Conservation (phyloP, 2,329 filamentous ascomycete species). For the Aspergillus phoenicis region DNA sequence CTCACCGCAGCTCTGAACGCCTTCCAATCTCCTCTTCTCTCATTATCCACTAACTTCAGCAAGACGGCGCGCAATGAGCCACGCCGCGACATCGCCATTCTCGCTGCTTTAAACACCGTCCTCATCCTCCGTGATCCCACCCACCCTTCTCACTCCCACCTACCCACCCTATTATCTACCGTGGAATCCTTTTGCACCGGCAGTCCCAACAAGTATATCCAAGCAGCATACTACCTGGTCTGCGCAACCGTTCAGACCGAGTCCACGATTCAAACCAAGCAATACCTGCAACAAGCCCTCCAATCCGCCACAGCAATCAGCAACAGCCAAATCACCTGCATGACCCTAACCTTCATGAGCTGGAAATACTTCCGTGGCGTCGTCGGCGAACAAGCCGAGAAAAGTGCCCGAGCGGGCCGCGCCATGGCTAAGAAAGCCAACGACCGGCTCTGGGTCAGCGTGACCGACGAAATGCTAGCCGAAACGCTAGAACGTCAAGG, state of each 20-base stretch:
- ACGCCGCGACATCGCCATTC: slow-evolving; percentile 65
- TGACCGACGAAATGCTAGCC: slow-evolving; percentile 76
- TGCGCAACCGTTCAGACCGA: slow-evolving; percentile 67
- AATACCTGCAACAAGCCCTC: slow-evolving; percentile 73
- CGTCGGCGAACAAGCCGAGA: slow-evolving; percentile 76
- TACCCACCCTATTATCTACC: slow-evolving; percentile 63
- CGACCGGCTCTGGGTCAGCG: slow-evolving; percentile 76
- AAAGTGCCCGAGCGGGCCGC: slow-evolving; percentile 70
- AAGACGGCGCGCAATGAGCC: slow-evolving; percentile 51
- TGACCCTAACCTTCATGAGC: slow-evolving; percentile 84
- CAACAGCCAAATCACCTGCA: slow-evolving; percentile 79
- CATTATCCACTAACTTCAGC: slow-evolving; percentile 47
- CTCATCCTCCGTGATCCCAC: slow-evolving; percentile 70
- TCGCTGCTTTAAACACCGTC: slow-evolving; percentile 66
- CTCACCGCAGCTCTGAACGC: slow-evolving; percentile 67
- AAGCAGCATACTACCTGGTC: slow-evolving; percentile 75
- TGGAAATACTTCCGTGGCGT: slow-evolving; percentile 79
- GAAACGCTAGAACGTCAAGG: slow-evolving; percentile 75
- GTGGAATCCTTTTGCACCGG: slow-evolving; percentile 68
- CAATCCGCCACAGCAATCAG: slow-evolving; percentile 67
- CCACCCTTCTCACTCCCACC: slow-evolving; percentile 60
- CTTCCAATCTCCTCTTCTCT: slow-evolving; percentile 66
- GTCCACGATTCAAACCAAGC: slow-evolving; percentile 76
- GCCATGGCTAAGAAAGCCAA: slow-evolving; percentile 70
- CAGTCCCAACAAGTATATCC: slow-evolving; percentile 74